These are phyloP conservation scores for Ascochyta viciae-villosae DNA, from an alignment of 2,329 filamentous ascomycete species.

Conservation along the genomic window DNA sequence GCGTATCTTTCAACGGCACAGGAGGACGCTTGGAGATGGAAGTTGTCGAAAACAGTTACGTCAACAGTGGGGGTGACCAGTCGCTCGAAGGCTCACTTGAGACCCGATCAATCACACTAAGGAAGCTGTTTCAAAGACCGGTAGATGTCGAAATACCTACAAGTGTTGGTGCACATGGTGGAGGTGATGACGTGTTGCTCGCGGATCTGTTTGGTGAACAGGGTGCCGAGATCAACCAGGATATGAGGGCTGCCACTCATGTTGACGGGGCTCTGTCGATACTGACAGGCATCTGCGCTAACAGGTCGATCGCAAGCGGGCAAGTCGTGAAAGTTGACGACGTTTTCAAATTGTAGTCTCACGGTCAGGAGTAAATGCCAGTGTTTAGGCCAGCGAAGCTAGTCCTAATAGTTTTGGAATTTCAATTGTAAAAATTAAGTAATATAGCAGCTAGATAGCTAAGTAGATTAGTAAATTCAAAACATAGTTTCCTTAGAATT, in stretches of 20 bases:
- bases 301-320: constrained; percentile 64
- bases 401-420: too few species aligned
- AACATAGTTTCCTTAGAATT: too few species aligned
- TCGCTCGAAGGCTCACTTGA: constrained; percentile 62
- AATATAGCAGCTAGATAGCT: too few species aligned
- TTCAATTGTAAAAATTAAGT: too few species aligned
- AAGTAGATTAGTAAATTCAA: too few species aligned
- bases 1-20: constrained; percentile 65
- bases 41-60: constrained; percentile 67
- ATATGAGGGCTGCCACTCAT: constrained; percentile 64
- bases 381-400: too few species aligned
- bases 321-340: constrained; percentile 65
- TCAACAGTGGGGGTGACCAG: constrained; percentile 66
- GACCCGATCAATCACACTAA: constrained; percentile 56
- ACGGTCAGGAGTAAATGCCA: too few species aligned
- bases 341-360: constrained; percentile 21
- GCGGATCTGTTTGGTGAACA: constrained; percentile 65
- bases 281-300: constrained; percentile 66
- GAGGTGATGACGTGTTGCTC: constrained; percentile 64
- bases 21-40: constrained; percentile 66
- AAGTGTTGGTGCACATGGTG: constrained; percentile 64
- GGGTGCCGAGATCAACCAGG: constrained; percentile 54
- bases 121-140: constrained; percentile 65
- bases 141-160: constrained; percentile 61
- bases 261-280: constrained; percentile 67